These are phyloP conservation scores for Saccharomyces uvarum DNA, from an alignment of 1,139 yeast species.

Conservation along the genomic window DNA sequence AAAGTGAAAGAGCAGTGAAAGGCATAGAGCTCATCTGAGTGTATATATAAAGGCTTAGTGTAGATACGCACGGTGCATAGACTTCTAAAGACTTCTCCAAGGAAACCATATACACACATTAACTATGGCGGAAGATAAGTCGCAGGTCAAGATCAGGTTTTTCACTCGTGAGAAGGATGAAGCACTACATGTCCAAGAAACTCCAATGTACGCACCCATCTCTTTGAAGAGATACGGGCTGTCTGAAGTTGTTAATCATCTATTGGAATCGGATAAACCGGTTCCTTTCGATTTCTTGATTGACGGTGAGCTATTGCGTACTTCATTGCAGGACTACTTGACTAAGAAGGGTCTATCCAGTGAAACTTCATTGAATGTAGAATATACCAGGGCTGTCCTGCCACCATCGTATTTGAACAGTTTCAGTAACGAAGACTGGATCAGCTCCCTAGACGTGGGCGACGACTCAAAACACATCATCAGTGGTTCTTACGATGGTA, in stretches of 20 bases:
- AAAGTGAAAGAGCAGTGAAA: neutral
- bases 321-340: conserved; percentile 74
- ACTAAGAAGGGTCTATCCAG: conserved; percentile 68
- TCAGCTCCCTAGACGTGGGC: conserved; percentile 54
- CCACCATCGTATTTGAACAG: conserved; percentile 91
- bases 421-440: conserved; percentile 92
- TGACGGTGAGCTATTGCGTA: conserved; percentile 71
- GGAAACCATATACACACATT: neutral
- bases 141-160: conserved; percentile 68
- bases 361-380: conserved; percentile 73
- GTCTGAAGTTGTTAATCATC: conserved; percentile 89
- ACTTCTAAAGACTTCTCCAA: neutral
- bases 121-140: conserved; percentile 32
- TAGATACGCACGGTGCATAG: neutral
- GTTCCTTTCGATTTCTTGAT: conserved; percentile 90
- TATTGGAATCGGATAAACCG: conserved; percentile 52
- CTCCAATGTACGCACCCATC: conserved; percentile 82
- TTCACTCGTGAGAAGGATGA: conserved; percentile 82
- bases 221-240: conserved; percentile 81
- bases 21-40: neutral
- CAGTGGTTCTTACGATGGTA: conserved; percentile 90
- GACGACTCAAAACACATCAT: conserved; percentile 44
- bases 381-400: conserved; percentile 83
- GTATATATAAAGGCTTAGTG: neutral
- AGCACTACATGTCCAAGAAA: conserved; percentile 62